Conservation (phyloP, 208 protist species). For the Trypanosomatidae sp. region DNA sequence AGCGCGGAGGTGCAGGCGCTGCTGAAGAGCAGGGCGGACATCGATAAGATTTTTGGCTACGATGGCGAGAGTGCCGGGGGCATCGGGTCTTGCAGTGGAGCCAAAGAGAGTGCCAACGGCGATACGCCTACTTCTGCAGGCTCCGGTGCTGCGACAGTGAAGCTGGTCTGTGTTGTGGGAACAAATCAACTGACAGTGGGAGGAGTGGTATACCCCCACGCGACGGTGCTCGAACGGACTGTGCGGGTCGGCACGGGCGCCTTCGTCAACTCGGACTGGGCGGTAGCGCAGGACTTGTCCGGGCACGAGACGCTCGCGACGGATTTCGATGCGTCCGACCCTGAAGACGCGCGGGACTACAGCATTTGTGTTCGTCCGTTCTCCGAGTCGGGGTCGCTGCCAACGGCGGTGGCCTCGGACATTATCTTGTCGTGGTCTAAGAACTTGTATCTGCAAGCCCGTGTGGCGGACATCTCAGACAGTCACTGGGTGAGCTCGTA, state of each 20-base stretch:
- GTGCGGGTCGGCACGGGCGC: slow-evolving; percentile 10
- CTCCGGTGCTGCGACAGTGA: not conserved
- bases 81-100: not conserved
- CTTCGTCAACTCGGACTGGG: slow-evolving; percentile 8
- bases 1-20: not conserved
- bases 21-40: slow-evolving; percentile 1
- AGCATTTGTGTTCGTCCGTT: not conserved
- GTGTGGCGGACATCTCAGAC: slow-evolving; percentile 4
- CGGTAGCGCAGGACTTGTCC: slow-evolving; percentile 10
- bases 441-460: slow-evolving; percentile 18
- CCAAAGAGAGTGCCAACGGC: not conserved
- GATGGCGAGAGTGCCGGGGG: too few relatives aligned
- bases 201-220: slow-evolving; percentile 3
- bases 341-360: slow-evolving; percentile 4
- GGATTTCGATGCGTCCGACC: not conserved
- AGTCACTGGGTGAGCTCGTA: slow-evolving; percentile 12
- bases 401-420: slow-evolving; percentile 9
- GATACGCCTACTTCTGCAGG: not conserved
- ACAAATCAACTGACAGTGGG: slow-evolving; percentile 8
- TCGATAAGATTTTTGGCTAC: not conserved
- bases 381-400: not conserved
- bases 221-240: slow-evolving; percentile 17
- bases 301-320: slow-evolving; percentile 5
- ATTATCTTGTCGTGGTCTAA: slow-evolving; percentile 31
- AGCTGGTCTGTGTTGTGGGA: slow-evolving; percentile 9